These are phyloP conservation scores for Malassezia cuniculi DNA, from an alignment of 1,284 basidiomycete species.

Conservation along the genomic window DNA sequence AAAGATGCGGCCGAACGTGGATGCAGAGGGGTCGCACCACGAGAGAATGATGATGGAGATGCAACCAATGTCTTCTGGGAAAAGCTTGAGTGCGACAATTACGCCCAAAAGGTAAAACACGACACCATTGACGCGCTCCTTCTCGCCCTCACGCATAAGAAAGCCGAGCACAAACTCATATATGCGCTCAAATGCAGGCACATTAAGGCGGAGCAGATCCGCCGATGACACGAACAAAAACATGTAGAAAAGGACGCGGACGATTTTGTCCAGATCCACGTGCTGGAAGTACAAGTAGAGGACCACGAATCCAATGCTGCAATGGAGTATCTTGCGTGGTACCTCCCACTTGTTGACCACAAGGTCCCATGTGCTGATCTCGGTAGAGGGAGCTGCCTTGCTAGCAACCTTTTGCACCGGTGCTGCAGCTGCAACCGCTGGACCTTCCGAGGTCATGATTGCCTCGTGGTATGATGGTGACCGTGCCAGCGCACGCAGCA, in stretches of 20 bases:
- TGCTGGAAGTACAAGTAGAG: conserved; percentile 56
- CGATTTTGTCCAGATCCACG: conserved; percentile 50
- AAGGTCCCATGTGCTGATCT: conserved; percentile 11
- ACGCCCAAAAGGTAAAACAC: conserved; percentile 92
- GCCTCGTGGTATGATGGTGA: conserved; percentile 21
- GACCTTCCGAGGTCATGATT: conserved; percentile 9
- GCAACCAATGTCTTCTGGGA: conserved; percentile 41
- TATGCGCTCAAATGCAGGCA: conserved; percentile 56
- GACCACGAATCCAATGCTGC: conserved; percentile 77
- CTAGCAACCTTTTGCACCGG: conserved; percentile 5
- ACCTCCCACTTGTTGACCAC: conserved; percentile 53
- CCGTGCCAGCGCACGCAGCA: conserved; percentile 32
- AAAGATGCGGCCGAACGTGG: conserved; percentile 75
- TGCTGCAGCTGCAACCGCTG: conserved; percentile 9
- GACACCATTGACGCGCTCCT: conserved; percentile 56
- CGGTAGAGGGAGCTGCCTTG: conserved; percentile 7
- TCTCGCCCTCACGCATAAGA: conserved; percentile 86
- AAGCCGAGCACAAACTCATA: conserved; percentile 72
- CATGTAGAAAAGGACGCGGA: conserved; percentile 56
- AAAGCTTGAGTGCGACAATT: conserved; percentile 60
- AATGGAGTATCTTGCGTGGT: conserved; percentile 77
- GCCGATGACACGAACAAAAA: conserved; percentile 61
- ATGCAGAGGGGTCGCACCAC: conserved; percentile 92
- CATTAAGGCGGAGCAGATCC: conserved; percentile 66
- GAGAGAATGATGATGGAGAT: conserved; percentile 53